Evolutionary conservation across 2,329 filamentous ascomycete species (phyloP).

Genomic region (Ophiostoma pallidulum): DNA sequence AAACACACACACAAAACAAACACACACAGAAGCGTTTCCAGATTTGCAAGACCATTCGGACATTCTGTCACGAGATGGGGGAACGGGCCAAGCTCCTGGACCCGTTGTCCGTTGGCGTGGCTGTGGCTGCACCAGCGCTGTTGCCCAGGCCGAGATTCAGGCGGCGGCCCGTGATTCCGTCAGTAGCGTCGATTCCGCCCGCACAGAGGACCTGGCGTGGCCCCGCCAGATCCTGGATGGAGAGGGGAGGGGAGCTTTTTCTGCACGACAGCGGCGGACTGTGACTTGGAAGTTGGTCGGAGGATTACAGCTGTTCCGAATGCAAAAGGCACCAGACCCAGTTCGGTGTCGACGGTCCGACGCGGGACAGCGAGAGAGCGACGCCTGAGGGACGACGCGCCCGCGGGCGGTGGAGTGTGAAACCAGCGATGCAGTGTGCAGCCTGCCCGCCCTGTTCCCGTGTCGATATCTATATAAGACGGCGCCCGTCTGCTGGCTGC

Average conservation of each 20-base stretch:
- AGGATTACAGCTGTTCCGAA: too few species aligned
- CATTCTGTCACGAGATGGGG: not conserved
- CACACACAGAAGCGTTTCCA: too few species aligned
- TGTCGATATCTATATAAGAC: slow-evolving; percentile 18
- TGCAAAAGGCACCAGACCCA: slow-evolving; percentile 11
- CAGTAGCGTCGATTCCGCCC: slow-evolving; percentile 5
- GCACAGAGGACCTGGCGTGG: not conserved
- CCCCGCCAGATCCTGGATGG: too few species aligned
- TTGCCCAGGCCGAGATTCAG: slow-evolving; percentile 8
- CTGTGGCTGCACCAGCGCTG: not conserved
- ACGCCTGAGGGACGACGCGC: too few species aligned
- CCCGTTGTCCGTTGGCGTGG: too few species aligned
- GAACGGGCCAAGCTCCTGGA: too few species aligned
- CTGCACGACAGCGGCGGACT: too few species aligned
- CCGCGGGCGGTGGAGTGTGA: too few species aligned
- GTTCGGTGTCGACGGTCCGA: slow-evolving; percentile 46
- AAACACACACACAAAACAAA: not conserved
- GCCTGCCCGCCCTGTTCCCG: not conserved
- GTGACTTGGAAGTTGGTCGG: too few species aligned
- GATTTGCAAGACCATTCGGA: too few species aligned
- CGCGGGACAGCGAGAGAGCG: slow-evolving; percentile 24
- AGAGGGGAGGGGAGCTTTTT: not conserved
- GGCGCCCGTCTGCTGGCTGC: not conserved
- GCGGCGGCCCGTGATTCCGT: slow-evolving; percentile 14
- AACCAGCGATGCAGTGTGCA: too few species aligned